Base-by-base conservation (phyloP, 345 rosid species). In the Eucalyptus sp. region DNA sequence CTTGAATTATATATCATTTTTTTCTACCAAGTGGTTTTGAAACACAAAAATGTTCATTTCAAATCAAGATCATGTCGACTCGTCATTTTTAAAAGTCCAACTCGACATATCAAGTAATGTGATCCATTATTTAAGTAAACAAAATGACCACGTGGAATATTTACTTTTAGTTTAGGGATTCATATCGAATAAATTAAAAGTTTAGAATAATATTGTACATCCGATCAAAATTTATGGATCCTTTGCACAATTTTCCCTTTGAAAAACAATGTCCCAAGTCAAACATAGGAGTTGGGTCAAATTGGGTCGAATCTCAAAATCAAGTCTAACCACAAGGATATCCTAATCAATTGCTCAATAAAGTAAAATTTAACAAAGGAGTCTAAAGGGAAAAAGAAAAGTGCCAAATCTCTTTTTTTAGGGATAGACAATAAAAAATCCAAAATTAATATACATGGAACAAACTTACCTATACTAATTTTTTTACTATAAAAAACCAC, bases 271-370 rank as follows among this genome's bases (percentile, higher is more conserved):
- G 18, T 64, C 20, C 10, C 2, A 8, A 0, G 20, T 64, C 37
- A 64, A 14, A 14, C 37, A 16, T 33, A 16, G 3, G 22, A 7
- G 4, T 33, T 4, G 10, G 24, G 12, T 68, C 37, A 7, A 14
- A 9, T 13, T 52, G 4, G 58, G 58, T 52, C 0, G 4, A 10
- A 5, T 16, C 8, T 37, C 7, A 37, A 71, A 71, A 37, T 18
- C 1, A 1, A 2, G 7, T 43, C 27, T 20, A 37, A 10, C 27
- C 2, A 0, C 4, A 1, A 16, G 22, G 7, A 8, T 33, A 68
- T 33, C 80, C 80, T 25, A 2, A 68, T 31, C 79, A 31, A 66
- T 16, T 3, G 12, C 22, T 18, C 58, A 52, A 52, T 52, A 52
- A 52, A 52, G 58, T 52, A 52, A 20, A 52, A 52, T 52, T 18